Evolutionary conservation across 2,329 filamentous ascomycete species (phyloP).

Genomic region (Orbilia javanica): DNA sequence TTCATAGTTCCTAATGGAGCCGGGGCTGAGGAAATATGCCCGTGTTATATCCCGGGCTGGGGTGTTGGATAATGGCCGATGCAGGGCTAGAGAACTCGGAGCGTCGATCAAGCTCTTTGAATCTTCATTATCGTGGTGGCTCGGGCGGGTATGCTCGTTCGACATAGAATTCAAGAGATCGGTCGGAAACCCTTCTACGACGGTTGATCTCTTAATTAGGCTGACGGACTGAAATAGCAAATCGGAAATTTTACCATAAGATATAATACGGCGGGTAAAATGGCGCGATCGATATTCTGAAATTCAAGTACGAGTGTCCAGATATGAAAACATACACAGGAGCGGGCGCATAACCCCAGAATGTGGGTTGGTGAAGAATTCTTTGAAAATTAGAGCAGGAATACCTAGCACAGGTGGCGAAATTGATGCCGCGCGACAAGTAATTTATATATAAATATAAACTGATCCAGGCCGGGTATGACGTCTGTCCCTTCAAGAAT

Average conservation of each 20-base stretch:
- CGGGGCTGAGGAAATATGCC: conserved; percentile 36
- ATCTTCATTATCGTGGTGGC: not conserved
- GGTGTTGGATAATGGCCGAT: not conserved
- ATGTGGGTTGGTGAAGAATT: not conserved
- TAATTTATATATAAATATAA: too few species aligned
- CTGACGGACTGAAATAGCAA: too few species aligned
- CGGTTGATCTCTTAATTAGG: too few species aligned
- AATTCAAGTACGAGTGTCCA: not conserved
- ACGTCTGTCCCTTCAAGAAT: not conserved
- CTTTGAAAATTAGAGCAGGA: not conserved
- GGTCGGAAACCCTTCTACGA: not conserved
- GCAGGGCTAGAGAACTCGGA: not conserved
- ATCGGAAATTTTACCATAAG: too few species aligned
- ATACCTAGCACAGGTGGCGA: too few species aligned
- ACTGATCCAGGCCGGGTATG: too few species aligned
- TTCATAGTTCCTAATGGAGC: conserved; percentile 49
- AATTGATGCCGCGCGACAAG: too few species aligned
- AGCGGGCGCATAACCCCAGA: not conserved
- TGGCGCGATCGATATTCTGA: too few species aligned
- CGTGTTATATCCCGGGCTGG: conserved; percentile 32
- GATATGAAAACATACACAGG: not conserved
- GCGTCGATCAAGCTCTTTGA: not conserved
- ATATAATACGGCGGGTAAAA: too few species aligned
- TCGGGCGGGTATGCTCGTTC: not conserved
- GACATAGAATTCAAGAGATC: conserved; percentile 17